Evolutionary conservation across 768 basidiomycete species (phyloP).

Genomic region (Amanita polypyramis): DNA sequence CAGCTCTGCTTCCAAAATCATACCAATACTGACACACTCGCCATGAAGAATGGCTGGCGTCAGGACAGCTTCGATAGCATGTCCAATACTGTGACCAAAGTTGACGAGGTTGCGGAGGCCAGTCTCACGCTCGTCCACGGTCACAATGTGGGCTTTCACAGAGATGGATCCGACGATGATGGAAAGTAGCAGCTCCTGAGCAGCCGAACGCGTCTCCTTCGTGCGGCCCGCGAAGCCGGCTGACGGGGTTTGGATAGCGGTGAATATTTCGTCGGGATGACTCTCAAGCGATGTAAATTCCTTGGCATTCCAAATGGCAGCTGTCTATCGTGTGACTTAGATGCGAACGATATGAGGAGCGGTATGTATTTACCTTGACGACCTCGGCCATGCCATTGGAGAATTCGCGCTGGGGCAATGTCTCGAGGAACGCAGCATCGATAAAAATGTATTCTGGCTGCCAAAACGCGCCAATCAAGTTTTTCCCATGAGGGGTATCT

Average conservation of each 20-base stretch:
- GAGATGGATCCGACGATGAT: conserved; percentile 90
- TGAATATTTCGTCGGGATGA: conserved; percentile 72
- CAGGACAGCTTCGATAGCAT: conserved; percentile 94
- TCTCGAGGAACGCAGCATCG: conserved; percentile 92
- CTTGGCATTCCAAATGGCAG: conserved; percentile 94
- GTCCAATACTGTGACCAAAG: conserved; percentile 97
- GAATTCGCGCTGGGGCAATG: conserved; percentile 84
- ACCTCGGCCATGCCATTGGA: conserved; percentile 99
- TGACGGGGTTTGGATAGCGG: conserved; percentile 72
- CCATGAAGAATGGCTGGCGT: conserved; percentile 93
- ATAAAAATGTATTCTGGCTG: conserved; percentile 97
- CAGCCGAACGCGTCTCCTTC: conserved; percentile 55
- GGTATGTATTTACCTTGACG: conserved; percentile 60
- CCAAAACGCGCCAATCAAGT: conserved; percentile 97
- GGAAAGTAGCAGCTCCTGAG: conserved; percentile 79
- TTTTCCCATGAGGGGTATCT: conserved; percentile 96
- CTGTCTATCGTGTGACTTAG: conserved; percentile 48
- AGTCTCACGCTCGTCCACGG: conserved; percentile 92
- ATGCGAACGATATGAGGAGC: neutral
- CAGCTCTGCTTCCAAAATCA: conserved; percentile 94
- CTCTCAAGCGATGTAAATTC: conserved; percentile 88
- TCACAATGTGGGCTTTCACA: conserved; percentile 96
- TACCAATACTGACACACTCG: conserved; percentile 91
- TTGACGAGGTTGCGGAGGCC: conserved; percentile 97
- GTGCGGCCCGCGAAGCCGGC: conserved; percentile 43